Evolutionary conservation across 257 asterid genomes (phyloP).

Genomic region (Buddleja alternifolia): DNA sequence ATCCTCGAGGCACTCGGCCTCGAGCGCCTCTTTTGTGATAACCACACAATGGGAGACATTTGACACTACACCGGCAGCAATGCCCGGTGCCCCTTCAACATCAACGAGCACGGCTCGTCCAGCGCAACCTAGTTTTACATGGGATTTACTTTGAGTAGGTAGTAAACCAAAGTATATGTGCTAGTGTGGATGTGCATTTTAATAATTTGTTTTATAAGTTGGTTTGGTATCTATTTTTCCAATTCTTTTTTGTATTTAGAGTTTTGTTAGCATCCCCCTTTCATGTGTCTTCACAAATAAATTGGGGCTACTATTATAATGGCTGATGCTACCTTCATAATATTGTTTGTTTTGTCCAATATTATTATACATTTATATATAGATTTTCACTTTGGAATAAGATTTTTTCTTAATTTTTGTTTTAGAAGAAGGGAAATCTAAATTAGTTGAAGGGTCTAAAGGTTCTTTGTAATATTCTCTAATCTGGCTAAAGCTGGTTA

Average conservation of each 20-base stretch:
- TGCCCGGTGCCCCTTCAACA: conserved; percentile 32
- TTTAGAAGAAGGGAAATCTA: too few relatives aligned
- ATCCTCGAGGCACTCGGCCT: conserved; percentile 51
- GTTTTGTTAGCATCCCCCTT: conserved; percentile 45
- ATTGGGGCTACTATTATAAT: conserved; percentile 38
- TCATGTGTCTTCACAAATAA: conserved; percentile 47
- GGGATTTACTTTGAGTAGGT: conserved; percentile 69
- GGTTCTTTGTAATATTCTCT: too few relatives aligned
- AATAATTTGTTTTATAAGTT: conserved; percentile 30
- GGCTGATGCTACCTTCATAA: too few relatives aligned
- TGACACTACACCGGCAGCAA: conserved; percentile 53
- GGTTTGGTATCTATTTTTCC: conserved; percentile 46
- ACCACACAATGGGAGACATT: conserved; percentile 96
- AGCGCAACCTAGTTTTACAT: conserved; percentile 57
- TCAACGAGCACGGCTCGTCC: conserved; percentile 34
- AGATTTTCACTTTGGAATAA: too few relatives aligned
- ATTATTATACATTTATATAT: too few relatives aligned
- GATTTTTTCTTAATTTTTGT: too few relatives aligned
- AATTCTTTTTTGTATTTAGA: conserved; percentile 76
- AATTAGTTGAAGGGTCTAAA: too few relatives aligned
- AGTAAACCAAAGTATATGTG: conserved; percentile 29
- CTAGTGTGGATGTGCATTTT: conserved; percentile 37
- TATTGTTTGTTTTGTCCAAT: too few relatives aligned
- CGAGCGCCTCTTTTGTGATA: conserved; percentile 66
- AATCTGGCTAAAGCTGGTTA: too few relatives aligned